phyloP scores from a whole-genome alignment of 2,329 filamentous ascomycete genomes.

The Pseudocercospora musae region DNA sequence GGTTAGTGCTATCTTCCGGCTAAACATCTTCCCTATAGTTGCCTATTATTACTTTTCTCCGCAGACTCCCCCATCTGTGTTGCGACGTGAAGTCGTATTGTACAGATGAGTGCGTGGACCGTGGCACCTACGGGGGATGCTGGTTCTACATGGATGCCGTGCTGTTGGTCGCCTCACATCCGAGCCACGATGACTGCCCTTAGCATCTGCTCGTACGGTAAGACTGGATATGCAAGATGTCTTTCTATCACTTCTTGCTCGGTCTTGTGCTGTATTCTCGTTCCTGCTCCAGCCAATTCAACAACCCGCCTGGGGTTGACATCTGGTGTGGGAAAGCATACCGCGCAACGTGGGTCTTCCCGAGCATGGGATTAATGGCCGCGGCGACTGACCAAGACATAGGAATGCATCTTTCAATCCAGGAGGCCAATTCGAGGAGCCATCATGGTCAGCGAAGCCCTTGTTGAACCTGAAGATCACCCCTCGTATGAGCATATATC shows the following conservation, averaged over 20 bases:
- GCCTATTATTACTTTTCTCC: background rate
- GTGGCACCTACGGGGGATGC: background rate
- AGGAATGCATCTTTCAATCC: slow-evolving; percentile 49
- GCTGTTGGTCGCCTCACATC: background rate
- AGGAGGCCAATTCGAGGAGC: slow-evolving; percentile 45
- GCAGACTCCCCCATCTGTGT: background rate
- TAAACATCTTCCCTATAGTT: background rate
- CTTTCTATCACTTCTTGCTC: background rate
- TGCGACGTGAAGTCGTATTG: background rate
- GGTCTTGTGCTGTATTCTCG: background rate
- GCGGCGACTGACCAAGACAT: background rate
- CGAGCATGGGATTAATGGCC: background rate
- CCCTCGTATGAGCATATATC: slow-evolving; percentile 47
- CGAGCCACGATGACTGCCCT: background rate
- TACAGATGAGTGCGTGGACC: background rate
- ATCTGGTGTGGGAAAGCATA: slow-evolving; percentile 53
- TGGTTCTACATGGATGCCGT: background rate
- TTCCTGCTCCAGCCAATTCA: slow-evolving; percentile 12
- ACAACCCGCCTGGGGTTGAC: slow-evolving; percentile 38
- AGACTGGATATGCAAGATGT: background rate
- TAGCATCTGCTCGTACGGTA: background rate
- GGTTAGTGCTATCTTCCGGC: background rate
- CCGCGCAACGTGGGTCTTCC: slow-evolving; percentile 14
- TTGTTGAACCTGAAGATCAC: slow-evolving; percentile 47
- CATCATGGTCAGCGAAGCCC: slow-evolving; percentile 35